phyloP scores from a whole-genome alignment of 768 basidiomycete species.

The Tephrocybe sp. region DNA sequence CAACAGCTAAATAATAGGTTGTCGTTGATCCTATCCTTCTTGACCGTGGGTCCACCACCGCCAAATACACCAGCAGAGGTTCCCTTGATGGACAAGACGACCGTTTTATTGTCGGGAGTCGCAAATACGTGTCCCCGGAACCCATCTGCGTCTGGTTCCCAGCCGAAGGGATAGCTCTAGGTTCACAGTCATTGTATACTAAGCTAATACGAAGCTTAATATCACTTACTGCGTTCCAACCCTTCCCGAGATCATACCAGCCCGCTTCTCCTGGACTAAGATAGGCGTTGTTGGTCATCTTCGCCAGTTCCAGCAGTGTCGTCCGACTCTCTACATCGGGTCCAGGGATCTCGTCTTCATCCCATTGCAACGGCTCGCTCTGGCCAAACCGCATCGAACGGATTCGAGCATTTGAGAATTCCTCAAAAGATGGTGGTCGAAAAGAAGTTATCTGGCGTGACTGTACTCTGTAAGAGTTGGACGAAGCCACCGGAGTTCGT shows the following conservation, averaged over 20 bases:
- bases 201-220: not conserved
- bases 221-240: conserved; percentile 56
- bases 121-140: conserved; percentile 92
- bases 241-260: conserved; percentile 76
- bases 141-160: conserved; percentile 85
- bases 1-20: conserved; percentile 93
- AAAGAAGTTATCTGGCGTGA: conserved; percentile 38
- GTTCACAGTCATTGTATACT: not conserved
- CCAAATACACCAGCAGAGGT: conserved; percentile 78
- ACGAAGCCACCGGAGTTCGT: conserved; percentile 7
- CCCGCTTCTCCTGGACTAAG: conserved; percentile 51
- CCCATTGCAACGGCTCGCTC: conserved; percentile 57
- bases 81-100: conserved; percentile 90
- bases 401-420: conserved; percentile 39
- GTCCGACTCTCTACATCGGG: conserved; percentile 79
- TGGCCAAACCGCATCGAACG: conserved; percentile 47
- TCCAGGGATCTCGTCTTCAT: conserved; percentile 65
- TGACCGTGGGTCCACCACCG: conserved; percentile 77
- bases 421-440: conserved; percentile 46
- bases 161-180: conserved; percentile 83
- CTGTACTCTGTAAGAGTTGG: conserved; percentile 31
- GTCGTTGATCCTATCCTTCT: conserved; percentile 93
- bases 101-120: conserved; percentile 74
- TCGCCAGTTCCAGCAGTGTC: conserved; percentile 79
- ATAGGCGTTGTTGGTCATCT: conserved; percentile 96